These are phyloP conservation scores for Nissolia schottii DNA, from an alignment of 306 rosid genomes.

Conservation along the genomic window DNA sequence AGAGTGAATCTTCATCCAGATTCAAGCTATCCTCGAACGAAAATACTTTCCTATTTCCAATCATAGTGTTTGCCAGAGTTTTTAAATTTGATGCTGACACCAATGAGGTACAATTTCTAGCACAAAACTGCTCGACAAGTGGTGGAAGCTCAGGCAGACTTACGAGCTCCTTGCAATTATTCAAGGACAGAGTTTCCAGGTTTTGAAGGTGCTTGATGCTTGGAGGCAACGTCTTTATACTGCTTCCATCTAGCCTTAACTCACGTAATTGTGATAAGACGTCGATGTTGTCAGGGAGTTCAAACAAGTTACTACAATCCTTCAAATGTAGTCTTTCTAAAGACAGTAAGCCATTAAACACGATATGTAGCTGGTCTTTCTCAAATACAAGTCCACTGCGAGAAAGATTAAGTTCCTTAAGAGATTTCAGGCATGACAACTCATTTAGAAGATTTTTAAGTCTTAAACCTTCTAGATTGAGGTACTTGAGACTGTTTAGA, in stretches of 20 bases:
- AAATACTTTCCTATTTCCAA: background rate
- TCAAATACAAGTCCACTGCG: background rate
- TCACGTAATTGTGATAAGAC: background rate
- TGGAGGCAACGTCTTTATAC: background rate
- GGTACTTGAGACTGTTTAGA: rapidly evolving
- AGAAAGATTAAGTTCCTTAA: background rate
- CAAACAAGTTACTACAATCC: background rate
- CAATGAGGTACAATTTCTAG: background rate
- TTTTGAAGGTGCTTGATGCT: background rate
- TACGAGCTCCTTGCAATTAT: background rate
- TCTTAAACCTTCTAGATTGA: background rate
- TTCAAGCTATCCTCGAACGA: background rate
- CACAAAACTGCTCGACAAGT: background rate
- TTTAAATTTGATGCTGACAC: background rate
- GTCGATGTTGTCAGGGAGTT: background rate
- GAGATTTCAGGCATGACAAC: background rate
- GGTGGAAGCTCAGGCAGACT: background rate
- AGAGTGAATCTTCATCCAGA: background rate
- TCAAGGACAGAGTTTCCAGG: background rate
- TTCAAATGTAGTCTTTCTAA: background rate
- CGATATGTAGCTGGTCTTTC: background rate
- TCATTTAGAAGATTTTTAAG: background rate
- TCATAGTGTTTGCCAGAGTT: background rate
- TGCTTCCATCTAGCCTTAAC: background rate
- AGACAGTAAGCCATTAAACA: background rate